Evolutionary conservation across 139 green algal species (phyloP), one percentile per base, ranked within the genome.

Genomic region (Pycnococcus provasolii): DNA sequence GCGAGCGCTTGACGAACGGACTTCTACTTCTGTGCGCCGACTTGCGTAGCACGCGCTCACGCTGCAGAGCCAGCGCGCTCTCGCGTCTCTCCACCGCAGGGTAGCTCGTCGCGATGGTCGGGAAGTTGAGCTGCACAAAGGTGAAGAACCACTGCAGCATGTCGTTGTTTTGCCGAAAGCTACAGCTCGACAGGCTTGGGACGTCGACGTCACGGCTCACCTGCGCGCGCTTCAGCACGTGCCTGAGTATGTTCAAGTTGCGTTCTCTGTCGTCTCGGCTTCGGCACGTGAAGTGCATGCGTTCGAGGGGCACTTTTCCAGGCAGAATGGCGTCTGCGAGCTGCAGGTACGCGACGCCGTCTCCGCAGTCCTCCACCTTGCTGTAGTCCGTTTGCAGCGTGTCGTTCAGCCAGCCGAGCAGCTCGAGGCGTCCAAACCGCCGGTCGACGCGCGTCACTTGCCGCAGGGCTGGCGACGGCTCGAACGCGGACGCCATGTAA

Each of bases 281-380:
- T 15, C 3, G 3, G 9, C 44, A 11, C 11, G 53, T 53, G 47
- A 69, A 69, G n/a, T 69, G 41, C 4, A 69, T 2, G n/a, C 4
- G 44, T 15, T 60, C 46, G 42, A 69, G 62, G 6, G 46, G 37
- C 48, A 60, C 62, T 4, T 4, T 57, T 5, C 46, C 62, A 2
- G 62, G 62, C 13, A 45, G 40, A 3, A 69, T 8, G 4, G 48
- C 50, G 48, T 69, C 62, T 3, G 59, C 2, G 4, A 69, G 26
- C 42, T 69, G 62, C 48, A 26, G 9, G 51, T 69, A 60, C 62
- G 62, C 62, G 26, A 60, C 11, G n/a, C 62, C 45, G 51, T 69
- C 62, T 4, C 6, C 47, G 50, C 26, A 42, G 3, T 69, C 62
- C 4, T 4, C n/a, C 15, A 69, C 9, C 4, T 4, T n/a, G 15